Evolutionary conservation across 2,329 filamentous ascomycete genomes (phyloP), one percentile per base, ranked within the genome.

Genomic region (Aspergillus quadricinctus): DNA sequence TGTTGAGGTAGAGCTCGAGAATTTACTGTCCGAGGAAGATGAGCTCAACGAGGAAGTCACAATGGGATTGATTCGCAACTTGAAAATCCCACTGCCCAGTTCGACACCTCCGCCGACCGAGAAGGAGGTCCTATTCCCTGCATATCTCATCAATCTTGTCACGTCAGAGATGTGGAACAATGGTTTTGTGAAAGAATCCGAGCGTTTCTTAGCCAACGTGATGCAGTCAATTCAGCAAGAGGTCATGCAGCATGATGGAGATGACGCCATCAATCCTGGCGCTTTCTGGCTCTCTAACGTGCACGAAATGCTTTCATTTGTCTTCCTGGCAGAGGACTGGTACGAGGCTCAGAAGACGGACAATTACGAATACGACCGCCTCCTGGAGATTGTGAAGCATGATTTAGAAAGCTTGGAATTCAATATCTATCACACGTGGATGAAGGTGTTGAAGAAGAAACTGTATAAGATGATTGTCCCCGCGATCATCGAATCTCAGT

Each of bases 81-180:
- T 99, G 64, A 97, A 96, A 83, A 97, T 99, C 61, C 94, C 94
- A 21, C 87, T 88, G 10, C 93, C 94, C 48, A 90, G 87, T 70
- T 88, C 89, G 35, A 93, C 85, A 53, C 92, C 93, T 21, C 88
- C 92, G 53, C 93, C 94, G 10, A 96, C 92, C 19, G 94, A 99
- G 77, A 99, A 99, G 80, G 94, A 99, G 75, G 93, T 99, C 23
- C 82, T 99, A 52, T 99, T 99, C 87, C 94, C 94, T 35, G 93
- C 94, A 9, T 99, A 97, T 75, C 87, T 99, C 66, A 99, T 99
- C 81, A 99, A 99, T 76, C 83, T 99, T 59, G 94, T 99, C 61
- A 99, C 94, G 11, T 97, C 92, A 17, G 94, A 99, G 79, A 99
- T 99, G 94, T 99, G 94, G 94, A 99, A 99, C 80, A 99, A 99